Percentiles rank a stretch among this genome's conserved stretches.
Evolutionary conservation across 1,139 yeast species (phyloP).

Genomic region (Geotrichum australiense): DNA sequence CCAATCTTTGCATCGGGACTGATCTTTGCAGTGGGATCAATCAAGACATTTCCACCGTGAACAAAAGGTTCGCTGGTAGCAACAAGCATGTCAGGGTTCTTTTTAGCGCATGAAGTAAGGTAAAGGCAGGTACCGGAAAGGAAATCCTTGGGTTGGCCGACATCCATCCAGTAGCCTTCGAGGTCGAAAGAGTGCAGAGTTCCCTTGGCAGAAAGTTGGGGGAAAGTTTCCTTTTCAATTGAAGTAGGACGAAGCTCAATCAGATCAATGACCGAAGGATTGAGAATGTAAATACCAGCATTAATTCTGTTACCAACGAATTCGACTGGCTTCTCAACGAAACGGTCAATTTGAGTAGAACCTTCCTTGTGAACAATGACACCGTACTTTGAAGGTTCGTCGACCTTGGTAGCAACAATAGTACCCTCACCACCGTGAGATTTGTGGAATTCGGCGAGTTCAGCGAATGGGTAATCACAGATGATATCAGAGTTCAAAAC

Average conservation of each 20-base stretch:
- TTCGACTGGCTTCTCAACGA: constrained; percentile 99
- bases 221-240: constrained; percentile 99
- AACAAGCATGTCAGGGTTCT: constrained; percentile 62
- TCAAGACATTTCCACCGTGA: constrained; percentile 88
- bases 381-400: constrained; percentile 99
- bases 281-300: constrained; percentile 93
- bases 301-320: constrained; percentile 85
- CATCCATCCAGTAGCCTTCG: constrained; percentile 99
- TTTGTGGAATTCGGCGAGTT: constrained; percentile 86
- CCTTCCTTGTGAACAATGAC: constrained; percentile 95
- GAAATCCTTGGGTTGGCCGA: constrained; percentile 99
- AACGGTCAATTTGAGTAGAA: constrained; percentile 92
- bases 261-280: constrained; percentile 93
- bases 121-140: constrained; percentile 92
- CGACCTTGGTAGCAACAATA: constrained; percentile 98
- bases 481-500: constrained; percentile 97
- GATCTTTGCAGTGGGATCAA: constrained; percentile 92
- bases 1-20: constrained; percentile 94
- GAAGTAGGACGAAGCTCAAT: constrained; percentile 98
- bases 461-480: constrained; percentile 96
- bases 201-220: constrained; percentile 81
- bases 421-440: constrained; percentile 98
- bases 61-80: constrained; percentile 59
- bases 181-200: constrained; percentile 91
- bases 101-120: constrained; percentile 79